Evolutionary conservation across 768 basidiomycete genomes (phyloP).

Genomic region (Pleurotus pulmonarius): DNA sequence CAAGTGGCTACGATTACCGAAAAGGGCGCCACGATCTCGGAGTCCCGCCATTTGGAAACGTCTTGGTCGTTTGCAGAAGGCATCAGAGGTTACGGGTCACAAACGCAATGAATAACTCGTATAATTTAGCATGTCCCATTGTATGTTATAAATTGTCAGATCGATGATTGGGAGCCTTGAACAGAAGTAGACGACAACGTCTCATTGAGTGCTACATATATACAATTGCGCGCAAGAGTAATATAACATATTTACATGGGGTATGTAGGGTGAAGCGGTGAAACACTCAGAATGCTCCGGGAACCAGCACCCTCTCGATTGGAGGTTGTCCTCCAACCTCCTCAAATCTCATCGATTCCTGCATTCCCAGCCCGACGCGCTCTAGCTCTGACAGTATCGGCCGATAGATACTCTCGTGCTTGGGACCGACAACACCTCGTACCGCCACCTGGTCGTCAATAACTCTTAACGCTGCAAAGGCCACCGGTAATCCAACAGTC

Average conservation of each 20-base stretch:
- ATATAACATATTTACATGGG: no score
- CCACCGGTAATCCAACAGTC: conserved; percentile 86
- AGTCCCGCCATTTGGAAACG: conserved; percentile 71
- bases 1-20: conserved; percentile 91
- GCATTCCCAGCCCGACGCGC: conserved; percentile 48
- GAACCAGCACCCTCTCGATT: background rate
- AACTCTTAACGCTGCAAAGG: conserved; percentile 71
- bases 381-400: conserved; percentile 62
- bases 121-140: background rate
- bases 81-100: conserved; percentile 86
- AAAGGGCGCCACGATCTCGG: conserved; percentile 74
- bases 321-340: conserved; percentile 12
- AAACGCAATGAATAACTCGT: conserved; percentile 62
- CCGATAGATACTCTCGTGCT: conserved; percentile 52
- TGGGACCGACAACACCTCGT: conserved; percentile 71
- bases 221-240: no score
- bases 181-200: no score
- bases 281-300: background rate
- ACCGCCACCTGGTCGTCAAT: conserved; percentile 52
- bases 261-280: no score
- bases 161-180: no score
- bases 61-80: conserved; percentile 92
- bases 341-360: conserved; percentile 22
- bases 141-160: no score
- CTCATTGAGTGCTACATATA: no score